These are phyloP conservation scores for Boletus sp. DNA, from an alignment of 768 basidiomycete genomes.

Conservation along the genomic window DNA sequence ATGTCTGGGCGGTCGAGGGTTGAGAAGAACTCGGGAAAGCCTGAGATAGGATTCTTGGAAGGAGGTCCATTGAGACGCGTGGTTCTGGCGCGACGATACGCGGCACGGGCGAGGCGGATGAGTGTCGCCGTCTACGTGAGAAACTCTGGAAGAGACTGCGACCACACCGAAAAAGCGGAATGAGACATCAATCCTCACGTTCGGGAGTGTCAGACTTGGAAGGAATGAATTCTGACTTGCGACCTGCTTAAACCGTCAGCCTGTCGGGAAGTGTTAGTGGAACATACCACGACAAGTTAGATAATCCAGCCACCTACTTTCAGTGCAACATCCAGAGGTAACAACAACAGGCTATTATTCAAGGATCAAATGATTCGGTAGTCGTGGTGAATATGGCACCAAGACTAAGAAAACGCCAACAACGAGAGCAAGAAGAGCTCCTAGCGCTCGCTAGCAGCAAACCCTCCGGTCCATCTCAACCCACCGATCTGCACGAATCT, in stretches of 20 bases:
- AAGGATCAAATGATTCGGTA: slow-evolving; percentile 2
- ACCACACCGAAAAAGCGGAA: slow-evolving; percentile 7
- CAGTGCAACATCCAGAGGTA: not conserved
- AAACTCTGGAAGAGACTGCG: slow-evolving; percentile 11
- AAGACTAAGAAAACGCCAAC: slow-evolving; percentile 79
- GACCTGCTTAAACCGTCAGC: too few relatives aligned
- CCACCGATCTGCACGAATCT: slow-evolving; percentile 18
- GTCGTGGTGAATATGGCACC: slow-evolving; percentile 50
- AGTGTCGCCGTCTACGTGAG: slow-evolving; percentile 18
- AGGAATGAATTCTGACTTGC: too few relatives aligned
- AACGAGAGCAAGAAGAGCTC: slow-evolving; percentile 81
- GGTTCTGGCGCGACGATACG: slow-evolving; percentile 12
- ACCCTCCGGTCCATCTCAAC: slow-evolving; percentile 9
- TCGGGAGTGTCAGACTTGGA: not conserved
- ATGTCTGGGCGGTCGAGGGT: slow-evolving; percentile 30
- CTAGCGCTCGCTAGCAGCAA: slow-evolving; percentile 43
- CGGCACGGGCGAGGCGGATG: slow-evolving; percentile 8
- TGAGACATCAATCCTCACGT: not conserved
- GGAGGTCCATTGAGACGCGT: slow-evolving; percentile 44
- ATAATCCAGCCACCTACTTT: not conserved
- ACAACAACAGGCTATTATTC: not conserved
- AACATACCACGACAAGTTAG: not conserved
- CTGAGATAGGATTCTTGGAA: slow-evolving; percentile 41
- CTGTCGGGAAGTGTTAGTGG: too few relatives aligned
- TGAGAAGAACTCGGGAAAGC: slow-evolving; percentile 31